Evolutionary conservation across 441 rosid genomes (phyloP), one percentile per base, ranked within the genome.

Genomic region (Mallotus repandus): DNA sequence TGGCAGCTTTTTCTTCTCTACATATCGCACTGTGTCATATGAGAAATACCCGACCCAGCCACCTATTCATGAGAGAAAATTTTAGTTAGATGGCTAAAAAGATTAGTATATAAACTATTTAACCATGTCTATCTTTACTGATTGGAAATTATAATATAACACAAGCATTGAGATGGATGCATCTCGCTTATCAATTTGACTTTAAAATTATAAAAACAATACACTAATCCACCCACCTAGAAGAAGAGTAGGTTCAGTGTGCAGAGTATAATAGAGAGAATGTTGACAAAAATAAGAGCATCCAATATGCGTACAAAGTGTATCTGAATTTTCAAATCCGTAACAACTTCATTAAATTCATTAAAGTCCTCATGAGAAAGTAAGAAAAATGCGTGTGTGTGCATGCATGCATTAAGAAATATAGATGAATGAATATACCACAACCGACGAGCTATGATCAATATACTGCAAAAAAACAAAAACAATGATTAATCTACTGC

Each of bases 31-130:
- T 1, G 95, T 91, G 72, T 95, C 99, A 25, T 95, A 95, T 0
- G 99, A 89, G 83, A 92, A 95, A 75, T 85, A 92, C 70, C 99
- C 99, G 77, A 92, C 85, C 99, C 99, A 95, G 43, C 98, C 99
- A 85, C 99, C 99, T 92, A 74, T 32, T 68, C 77, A 76, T 14
- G 41, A 68, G 74, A 46, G 22, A 60, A 22, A 1, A 63, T 59
- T 29, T 57, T 59, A 76, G 18, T 9, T 43, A 72, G 54, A 32
- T 35, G 64, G 48, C 65, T 58, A 48, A 2, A 32, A 19, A n/a
- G 15, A 57, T 54, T 54, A 25, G 32, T 8, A 9, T 14, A 48
- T 25, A 46, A 55, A 29, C 50, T 16, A 52, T 13, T 52, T 25
- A 35, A 32, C 68, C 3, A 57, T 57, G 52, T 35, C 21, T 15